Percentiles rank a stretch among this genome's conserved stretches.
These are phyloP conservation scores for Fusarium albidum DNA, from an alignment of 2,329 filamentous ascomycete genomes.

Conservation along the genomic window DNA sequence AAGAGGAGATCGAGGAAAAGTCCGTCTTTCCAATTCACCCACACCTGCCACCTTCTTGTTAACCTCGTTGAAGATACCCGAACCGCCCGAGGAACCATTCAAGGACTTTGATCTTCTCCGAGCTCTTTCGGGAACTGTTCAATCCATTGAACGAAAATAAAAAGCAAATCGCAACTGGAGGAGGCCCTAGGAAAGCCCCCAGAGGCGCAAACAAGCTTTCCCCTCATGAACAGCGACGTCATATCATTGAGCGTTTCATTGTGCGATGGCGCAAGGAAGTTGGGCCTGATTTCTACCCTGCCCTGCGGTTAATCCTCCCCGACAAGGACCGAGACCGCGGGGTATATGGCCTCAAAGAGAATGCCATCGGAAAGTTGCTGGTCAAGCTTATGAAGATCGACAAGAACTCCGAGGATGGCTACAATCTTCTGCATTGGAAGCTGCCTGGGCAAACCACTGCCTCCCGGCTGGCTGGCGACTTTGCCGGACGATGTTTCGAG, in stretches of 20 bases:
- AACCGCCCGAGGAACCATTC: conserved; percentile 83
- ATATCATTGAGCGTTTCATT: conserved; percentile 88
- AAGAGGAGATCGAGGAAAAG: conserved; percentile 56
- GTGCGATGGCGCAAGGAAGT: conserved; percentile 86
- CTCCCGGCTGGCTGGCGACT: conserved; percentile 82
- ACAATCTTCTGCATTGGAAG: conserved; percentile 90
- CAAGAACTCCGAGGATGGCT: conserved; percentile 87
- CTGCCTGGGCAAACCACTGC: conserved; percentile 74
- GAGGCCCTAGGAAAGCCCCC: conserved; percentile 65
- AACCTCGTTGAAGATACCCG: conserved; percentile 71
- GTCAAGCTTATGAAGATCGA: conserved; percentile 93
- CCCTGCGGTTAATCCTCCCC: conserved; percentile 87
- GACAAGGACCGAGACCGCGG: conserved; percentile 92
- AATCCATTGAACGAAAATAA: conserved; percentile 81
- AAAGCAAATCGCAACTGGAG: conserved; percentile 72
- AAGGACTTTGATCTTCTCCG: conserved; percentile 82
- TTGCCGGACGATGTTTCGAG: conserved; percentile 88
- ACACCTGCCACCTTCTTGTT: conserved; percentile 8
- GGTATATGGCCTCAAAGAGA: conserved; percentile 95
- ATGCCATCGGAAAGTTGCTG: conserved; percentile 86
- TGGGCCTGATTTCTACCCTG: conserved; percentile 92
- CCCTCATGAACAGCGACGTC: conserved; percentile 79
- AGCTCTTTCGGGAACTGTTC: conserved; percentile 80
- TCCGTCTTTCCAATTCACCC: conserved; percentile 21
- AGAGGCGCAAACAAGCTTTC: conserved; percentile 66